Conservation (phyloP, 441 rosid species). For the Pelargonium myrrhifolium region DNA sequence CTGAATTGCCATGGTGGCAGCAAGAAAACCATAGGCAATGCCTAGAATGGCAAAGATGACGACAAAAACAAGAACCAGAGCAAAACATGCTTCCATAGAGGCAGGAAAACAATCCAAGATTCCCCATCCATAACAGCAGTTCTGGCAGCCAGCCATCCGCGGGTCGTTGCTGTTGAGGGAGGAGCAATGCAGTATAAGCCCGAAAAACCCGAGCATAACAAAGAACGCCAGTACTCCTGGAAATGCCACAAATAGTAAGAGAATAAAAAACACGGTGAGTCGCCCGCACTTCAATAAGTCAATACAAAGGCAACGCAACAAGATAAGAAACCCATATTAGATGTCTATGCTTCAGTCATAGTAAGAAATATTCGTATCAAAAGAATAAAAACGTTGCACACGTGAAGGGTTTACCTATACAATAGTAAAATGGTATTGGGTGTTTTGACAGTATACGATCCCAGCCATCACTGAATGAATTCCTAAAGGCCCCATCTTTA, state of each 20-base stretch:
- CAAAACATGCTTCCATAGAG: conserved; percentile 92
- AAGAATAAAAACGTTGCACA: not conserved
- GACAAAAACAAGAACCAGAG: conserved; percentile 71
- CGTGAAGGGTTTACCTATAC: conserved; percentile 50
- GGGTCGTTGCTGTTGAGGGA: conserved; percentile 72
- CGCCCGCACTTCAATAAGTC: not conserved
- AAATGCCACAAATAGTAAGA: conserved; percentile 8
- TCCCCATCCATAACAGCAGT: conserved; percentile 97
- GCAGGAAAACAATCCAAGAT: conserved; percentile 92
- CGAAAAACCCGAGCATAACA: conserved; percentile 81
- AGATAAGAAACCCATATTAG: not conserved
- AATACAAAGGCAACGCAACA: not conserved
- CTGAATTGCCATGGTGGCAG: conserved; percentile 88
- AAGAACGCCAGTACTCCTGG: conserved; percentile 88
- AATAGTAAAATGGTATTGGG: conserved; percentile 91
- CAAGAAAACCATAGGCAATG: conserved; percentile 90
- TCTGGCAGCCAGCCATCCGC: conserved; percentile 90
- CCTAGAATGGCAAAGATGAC: conserved; percentile 87
- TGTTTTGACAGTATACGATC: conserved; percentile 88
- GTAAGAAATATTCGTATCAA: no score
- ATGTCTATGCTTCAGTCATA: no score
- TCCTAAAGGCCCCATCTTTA: conserved; percentile 88
- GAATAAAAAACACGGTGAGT: not conserved
- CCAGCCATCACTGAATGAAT: conserved; percentile 93
- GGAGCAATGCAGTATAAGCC: conserved; percentile 81